Evolutionary conservation across 306 rosid species (phyloP), one percentile per base, ranked within the genome.

Genomic region (Leucaena leucocephala): DNA sequence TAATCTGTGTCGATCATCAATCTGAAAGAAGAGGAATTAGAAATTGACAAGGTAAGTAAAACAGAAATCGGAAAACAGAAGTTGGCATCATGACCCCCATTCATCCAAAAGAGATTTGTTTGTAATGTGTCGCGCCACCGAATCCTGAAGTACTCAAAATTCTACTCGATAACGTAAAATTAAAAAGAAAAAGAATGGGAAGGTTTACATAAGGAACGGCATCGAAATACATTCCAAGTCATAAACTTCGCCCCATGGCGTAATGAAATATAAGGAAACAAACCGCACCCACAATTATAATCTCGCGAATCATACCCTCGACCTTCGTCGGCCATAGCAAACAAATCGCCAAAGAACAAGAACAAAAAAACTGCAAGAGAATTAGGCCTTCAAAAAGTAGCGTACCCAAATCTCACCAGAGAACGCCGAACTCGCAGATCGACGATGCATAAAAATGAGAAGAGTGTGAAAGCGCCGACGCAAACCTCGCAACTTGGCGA

Each of bases 381-480:
- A 42, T 42, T 42, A 42, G 52, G 52, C 52, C 33, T 19, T 13
- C 72, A 10, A 40, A 8, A 42, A 57, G 9, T 13, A 42, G 52
- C 34, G 16, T 42, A 67, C 72, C 52, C 6, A 3, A 67, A 40
- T 17, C 42, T n/a, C 21, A 67, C 17, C 72, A 11, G 72, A 42
- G 48, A 67, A 66, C 35, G 72, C 35, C 50, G 17, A 42, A 67
- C 72, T 19, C 49, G 52, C 36, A 42, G 35, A 67, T 42, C 72
- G 8, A n/a, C 11, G 16, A 42, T 27, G 35, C 16, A n/a, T 4
- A 46, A 42, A 42, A 67, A 8, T 13, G 35, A 42, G 49, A n/a
- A n/a, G 50, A 67, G 52, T 38, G 71, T 8, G 49, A 7, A 5
- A 8, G 48, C 50, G 35, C 35, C 14, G 36, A 67, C 22, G 72